Evolutionary conservation across 345 rosid species (phyloP).

Genomic region (Citrus glauca): DNA sequence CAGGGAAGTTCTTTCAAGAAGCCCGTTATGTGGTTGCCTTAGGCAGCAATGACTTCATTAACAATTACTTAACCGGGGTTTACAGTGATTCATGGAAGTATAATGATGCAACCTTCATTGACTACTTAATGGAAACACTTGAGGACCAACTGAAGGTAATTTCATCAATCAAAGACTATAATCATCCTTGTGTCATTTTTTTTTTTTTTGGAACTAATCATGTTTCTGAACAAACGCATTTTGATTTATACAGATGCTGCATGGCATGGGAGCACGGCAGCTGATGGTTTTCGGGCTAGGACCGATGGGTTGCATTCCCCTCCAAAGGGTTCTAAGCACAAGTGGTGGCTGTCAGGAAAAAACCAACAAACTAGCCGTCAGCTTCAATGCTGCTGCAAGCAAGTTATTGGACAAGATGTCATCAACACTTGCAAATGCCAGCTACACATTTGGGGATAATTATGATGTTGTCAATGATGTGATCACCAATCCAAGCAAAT

Average conservation of each 20-base stretch:
- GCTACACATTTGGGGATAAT: constrained; percentile 77
- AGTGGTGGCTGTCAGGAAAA: constrained; percentile 65
- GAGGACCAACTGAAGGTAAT: constrained; percentile 58
- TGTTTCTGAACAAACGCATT: background rate
- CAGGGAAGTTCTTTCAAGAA: constrained; percentile 65
- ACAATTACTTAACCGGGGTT: constrained; percentile 92
- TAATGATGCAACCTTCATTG: constrained; percentile 63
- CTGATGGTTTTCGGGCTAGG: constrained; percentile 86
- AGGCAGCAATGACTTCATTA: constrained; percentile 98
- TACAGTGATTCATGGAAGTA: constrained; percentile 85
- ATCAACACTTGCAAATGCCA: constrained; percentile 43
- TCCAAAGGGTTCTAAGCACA: constrained; percentile 77
- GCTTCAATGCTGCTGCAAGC: constrained; percentile 56
- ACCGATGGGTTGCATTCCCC: constrained; percentile 99
- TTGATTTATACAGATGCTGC: constrained; percentile 35
- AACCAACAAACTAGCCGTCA: constrained; percentile 63
- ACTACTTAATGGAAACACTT: constrained; percentile 73
- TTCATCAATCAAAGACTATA: background rate
- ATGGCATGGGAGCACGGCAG: constrained; percentile 67
- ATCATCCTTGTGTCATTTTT: background rate
- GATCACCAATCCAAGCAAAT: constrained; percentile 60
- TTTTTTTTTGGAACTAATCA: background rate
- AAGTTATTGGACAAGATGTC: constrained; percentile 41
- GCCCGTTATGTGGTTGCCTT: constrained; percentile 74
- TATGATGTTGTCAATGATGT: constrained; percentile 75